Percentiles rank a stretch among this genome's conserved stretches.
Evolutionary conservation across 352 stramenopile species (phyloP).

Genomic region (Globisporangium paddicum): DNA sequence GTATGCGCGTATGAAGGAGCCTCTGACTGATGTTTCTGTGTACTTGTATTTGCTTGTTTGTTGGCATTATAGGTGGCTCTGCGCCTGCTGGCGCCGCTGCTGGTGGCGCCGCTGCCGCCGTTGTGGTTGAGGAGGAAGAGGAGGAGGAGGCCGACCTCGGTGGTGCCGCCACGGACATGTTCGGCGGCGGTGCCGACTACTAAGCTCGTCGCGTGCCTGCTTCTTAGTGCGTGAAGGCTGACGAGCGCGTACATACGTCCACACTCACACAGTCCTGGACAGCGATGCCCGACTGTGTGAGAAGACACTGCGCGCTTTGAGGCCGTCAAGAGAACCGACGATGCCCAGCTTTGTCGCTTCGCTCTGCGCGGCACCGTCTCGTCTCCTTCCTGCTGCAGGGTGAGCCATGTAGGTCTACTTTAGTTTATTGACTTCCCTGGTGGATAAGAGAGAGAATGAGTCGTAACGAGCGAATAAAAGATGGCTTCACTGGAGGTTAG

Average conservation of each 20-base stretch:
- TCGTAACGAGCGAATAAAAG: constrained; percentile 71
- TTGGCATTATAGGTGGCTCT: constrained; percentile 35
- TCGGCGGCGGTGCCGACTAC: constrained; percentile 84
- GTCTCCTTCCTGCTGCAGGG: neutral
- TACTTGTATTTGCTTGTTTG: constrained; percentile 1
- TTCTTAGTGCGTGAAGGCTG: constrained; percentile 7
- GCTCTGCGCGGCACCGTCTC: neutral
- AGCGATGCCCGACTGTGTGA: neutral
- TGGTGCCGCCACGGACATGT: constrained; percentile 80
- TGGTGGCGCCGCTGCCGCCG: constrained; percentile 39
- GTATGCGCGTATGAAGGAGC: neutral
- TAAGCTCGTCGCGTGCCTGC: constrained; percentile 28
- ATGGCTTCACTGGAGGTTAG: constrained; percentile 58
- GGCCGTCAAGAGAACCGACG: constrained; percentile 6
- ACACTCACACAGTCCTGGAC: neutral
- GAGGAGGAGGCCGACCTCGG: constrained; percentile 86
- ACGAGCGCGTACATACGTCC: neutral
- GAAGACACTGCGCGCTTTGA: neutral
- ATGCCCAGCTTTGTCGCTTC: constrained; percentile 10
- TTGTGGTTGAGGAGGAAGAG: constrained; percentile 69
- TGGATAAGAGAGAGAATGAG: constrained; percentile 2
- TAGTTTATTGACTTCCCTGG: constrained; percentile 31
- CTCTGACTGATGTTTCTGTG: constrained; percentile 2
- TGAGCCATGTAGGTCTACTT: constrained; percentile 20
- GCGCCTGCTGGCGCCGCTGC: constrained; percentile 48